A percentile compares a stretch with the other conserved stretches of the same genome.
Conservation (phyloP, 129 eudicot genomes). For the Saposhnikovia divaricata region DNA sequence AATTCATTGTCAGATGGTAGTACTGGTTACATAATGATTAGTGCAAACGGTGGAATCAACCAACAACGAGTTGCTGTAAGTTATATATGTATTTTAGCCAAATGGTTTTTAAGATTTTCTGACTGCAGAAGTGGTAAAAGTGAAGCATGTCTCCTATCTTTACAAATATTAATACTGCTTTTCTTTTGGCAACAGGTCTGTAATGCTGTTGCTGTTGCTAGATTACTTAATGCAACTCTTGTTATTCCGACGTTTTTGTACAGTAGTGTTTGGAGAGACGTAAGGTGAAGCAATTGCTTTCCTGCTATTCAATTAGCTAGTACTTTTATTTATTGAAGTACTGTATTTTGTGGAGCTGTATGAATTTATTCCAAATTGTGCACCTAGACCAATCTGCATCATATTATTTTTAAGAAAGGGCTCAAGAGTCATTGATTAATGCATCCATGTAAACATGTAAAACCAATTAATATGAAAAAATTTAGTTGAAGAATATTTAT, state of each 20-base stretch:
- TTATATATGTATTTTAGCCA: conserved; percentile 19
- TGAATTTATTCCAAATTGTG: not conserved
- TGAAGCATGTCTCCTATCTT: not conserved
- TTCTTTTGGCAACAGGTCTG: conserved; percentile 57
- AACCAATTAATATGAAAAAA: not conserved
- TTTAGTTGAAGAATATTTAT: not conserved
- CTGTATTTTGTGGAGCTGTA: not conserved
- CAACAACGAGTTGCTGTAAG: conserved; percentile 99
- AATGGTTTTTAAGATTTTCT: not conserved
- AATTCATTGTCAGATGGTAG: conserved; percentile 53
- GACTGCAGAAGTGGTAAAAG: not conserved
- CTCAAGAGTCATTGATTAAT: not conserved
- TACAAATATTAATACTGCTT: not conserved
- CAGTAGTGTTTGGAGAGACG: conserved; percentile 96
- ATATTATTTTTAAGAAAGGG: not conserved
- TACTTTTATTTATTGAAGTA: not conserved
- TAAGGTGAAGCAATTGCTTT: conserved; percentile 34
- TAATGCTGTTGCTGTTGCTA: conserved; percentile 95
- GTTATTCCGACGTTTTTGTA: conserved; percentile 83
- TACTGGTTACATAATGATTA: conserved; percentile 81
- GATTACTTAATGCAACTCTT: conserved; percentile 92
- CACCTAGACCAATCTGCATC: not conserved
- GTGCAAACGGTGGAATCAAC: conserved; percentile 95
- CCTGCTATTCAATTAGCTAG: not conserved
- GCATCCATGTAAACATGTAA: not conserved